Percentiles rank a stretch among this genome's conserved stretches.
Evolutionary conservation across 768 basidiomycete genomes (phyloP).

Genomic region (Phanerochaete sordida): DNA sequence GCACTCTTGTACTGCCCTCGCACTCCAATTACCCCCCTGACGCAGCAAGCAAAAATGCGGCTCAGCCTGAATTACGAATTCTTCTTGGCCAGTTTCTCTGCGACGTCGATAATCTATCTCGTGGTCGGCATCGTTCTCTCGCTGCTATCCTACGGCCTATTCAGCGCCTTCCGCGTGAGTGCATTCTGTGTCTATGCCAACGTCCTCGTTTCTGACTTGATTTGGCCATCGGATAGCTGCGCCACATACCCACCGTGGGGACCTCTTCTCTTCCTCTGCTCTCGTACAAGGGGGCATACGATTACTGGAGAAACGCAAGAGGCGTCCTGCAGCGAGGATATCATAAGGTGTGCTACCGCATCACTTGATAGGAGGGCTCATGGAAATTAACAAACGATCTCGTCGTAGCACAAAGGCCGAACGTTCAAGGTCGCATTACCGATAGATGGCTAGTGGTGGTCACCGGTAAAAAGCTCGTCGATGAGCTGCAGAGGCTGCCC

Average conservation of each 20-base stretch:
- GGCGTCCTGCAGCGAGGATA: conserved; percentile 16
- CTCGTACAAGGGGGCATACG: conserved; percentile 9
- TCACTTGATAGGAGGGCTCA: neutral
- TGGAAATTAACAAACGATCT: neutral
- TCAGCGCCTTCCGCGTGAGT: too few relatives aligned
- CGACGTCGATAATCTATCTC: too few relatives aligned
- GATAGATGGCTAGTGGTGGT: conserved; percentile 46
- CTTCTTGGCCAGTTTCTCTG: too few relatives aligned
- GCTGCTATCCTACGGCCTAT: conserved; percentile 11
- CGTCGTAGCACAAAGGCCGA: conserved; percentile 8
- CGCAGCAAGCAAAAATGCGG: too few relatives aligned
- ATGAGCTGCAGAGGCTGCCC: conserved; percentile 46
- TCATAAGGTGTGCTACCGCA: conserved; percentile 10
- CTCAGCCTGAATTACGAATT: too few relatives aligned
- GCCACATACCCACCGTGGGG: conserved; percentile 18
- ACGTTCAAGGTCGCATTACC: conserved; percentile 41
- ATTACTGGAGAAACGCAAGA: neutral
- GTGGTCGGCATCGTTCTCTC: neutral
- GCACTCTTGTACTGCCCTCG: too few relatives aligned
- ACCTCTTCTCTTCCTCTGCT: conserved; percentile 18
- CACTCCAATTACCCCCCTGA: too few relatives aligned
- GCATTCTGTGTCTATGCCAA: too few relatives aligned
- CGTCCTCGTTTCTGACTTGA: neutral
- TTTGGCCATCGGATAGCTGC: conserved; percentile 13
- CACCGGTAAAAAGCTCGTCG: conserved; percentile 38